Conservation (phyloP, 768 basidiomycete species). For the Mycena epipterygia region DNA sequence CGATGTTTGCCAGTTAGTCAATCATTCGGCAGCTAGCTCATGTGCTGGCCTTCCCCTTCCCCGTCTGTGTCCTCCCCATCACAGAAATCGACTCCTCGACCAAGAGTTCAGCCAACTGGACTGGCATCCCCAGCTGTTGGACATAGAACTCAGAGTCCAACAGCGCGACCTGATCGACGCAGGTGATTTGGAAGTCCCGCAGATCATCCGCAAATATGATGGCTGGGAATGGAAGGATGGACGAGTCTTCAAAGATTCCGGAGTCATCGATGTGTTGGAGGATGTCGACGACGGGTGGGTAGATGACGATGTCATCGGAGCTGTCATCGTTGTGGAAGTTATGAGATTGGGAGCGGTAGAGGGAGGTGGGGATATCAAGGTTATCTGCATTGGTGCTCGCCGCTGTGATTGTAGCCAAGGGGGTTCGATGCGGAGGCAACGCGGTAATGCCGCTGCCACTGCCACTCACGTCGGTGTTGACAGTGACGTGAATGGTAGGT, state of each 20-base stretch:
- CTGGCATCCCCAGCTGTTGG: not conserved
- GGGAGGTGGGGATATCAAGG: not conserved
- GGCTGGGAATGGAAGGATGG: not conserved
- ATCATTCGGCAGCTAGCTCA: not conserved
- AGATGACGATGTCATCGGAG: not conserved
- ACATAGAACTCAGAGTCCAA: not conserved
- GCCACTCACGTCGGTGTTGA: constrained; percentile 6
- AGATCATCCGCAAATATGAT: not conserved
- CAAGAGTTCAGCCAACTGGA: constrained; percentile 3
- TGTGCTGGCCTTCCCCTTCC: no score
- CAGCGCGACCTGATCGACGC: not conserved
- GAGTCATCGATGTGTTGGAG: constrained; percentile 2
- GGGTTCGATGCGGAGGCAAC: constrained; percentile 14
- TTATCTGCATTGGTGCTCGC: not conserved
- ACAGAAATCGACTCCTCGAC: not conserved
- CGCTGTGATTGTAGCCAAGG: constrained; percentile 10
- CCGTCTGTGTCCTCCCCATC: not conserved
- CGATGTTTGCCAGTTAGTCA: not conserved
- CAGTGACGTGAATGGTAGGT: constrained; percentile 19
- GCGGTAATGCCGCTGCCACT: not conserved
- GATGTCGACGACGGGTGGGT: not conserved
- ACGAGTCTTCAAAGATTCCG: not conserved
- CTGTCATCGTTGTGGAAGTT: not conserved
- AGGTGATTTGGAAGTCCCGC: not conserved
- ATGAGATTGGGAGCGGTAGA: not conserved